Percentiles rank a stretch among this genome's conserved stretches.
Evolutionary conservation across 495 filamentous ascomycete species (phyloP).

Genomic region (Geoglossum glabrum): DNA sequence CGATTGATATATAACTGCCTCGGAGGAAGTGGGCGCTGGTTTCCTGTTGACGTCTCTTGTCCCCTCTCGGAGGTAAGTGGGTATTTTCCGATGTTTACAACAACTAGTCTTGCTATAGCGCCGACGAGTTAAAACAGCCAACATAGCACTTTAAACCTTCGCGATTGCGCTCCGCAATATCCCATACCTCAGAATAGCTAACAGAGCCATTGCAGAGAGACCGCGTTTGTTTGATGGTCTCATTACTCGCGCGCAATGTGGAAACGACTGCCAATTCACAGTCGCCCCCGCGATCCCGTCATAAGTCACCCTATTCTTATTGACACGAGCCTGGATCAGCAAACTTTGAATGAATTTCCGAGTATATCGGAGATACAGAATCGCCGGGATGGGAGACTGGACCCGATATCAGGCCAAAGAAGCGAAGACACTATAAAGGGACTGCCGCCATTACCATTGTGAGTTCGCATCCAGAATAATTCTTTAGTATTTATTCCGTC

Average conservation of each 20-base stretch:
- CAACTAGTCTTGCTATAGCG: neutral
- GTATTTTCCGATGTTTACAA: neutral
- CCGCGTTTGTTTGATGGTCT: neutral
- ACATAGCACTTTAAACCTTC: neutral
- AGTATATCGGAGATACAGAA: conserved; percentile 10
- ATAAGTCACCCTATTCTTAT: conserved; percentile 27
- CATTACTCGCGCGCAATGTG: conserved; percentile 19
- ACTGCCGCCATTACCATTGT: conserved; percentile 5
- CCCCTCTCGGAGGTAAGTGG: neutral
- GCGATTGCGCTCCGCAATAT: neutral
- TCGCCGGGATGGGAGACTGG: neutral
- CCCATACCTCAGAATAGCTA: neutral
- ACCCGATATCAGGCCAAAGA: neutral
- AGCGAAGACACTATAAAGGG: neutral
- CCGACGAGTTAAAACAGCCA: neutral
- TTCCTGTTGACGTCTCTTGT: neutral
- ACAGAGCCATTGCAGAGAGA: no score
- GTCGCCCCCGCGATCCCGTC: conserved; percentile 22
- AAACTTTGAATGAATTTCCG: conserved; percentile 12
- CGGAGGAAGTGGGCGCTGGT: neutral
- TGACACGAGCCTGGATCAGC: conserved; percentile 22
- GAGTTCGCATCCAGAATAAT: neutral
- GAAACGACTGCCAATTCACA: conserved; percentile 20
- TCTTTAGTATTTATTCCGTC: neutral
- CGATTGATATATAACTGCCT: neutral